Percentiles rank a stretch among this genome's conserved stretches.
These are phyloP conservation scores for Phaffia australis DNA, from an alignment of 768 basidiomycete genomes.

Conservation along the genomic window DNA sequence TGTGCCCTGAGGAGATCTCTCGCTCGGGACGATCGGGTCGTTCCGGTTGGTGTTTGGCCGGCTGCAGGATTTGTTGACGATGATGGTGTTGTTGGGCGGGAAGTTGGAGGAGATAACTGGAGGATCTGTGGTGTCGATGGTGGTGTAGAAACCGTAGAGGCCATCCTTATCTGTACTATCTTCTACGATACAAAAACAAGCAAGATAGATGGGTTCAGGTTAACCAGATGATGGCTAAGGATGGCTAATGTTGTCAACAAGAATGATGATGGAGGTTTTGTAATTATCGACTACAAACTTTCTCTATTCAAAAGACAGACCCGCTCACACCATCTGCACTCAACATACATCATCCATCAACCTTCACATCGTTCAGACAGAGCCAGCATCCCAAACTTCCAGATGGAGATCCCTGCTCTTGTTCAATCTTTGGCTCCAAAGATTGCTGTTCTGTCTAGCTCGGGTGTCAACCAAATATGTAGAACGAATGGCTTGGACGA, in stretches of 20 bases:
- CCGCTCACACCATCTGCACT: too few relatives aligned
- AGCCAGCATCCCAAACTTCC: not conserved
- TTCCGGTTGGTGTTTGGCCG: not conserved
- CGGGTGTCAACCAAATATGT: slow-evolving; percentile 20
- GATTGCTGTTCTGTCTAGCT: slow-evolving; percentile 6
- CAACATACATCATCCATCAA: too few relatives aligned
- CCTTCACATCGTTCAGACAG: too few relatives aligned
- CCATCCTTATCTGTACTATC: too few relatives aligned
- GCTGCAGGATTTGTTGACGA: not conserved
- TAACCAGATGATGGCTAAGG: too few relatives aligned
- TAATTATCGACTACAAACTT: too few relatives aligned
- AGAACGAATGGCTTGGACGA: slow-evolving; percentile 9
- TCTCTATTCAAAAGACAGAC: too few relatives aligned
- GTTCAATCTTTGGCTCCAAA: slow-evolving; percentile 10
- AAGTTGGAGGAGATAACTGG: not conserved
- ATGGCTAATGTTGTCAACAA: too few relatives aligned
- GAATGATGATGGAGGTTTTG: too few relatives aligned
- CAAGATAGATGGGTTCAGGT: too few relatives aligned
- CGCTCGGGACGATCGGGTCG: not conserved
- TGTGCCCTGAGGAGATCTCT: slow-evolving; percentile 17
- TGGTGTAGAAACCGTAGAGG: not conserved
- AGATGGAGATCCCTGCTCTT: slow-evolving; percentile 8
- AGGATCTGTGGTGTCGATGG: slow-evolving; percentile 3
- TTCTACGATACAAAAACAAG: too few relatives aligned
- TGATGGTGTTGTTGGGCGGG: not conserved